These are phyloP conservation scores for Mycena galericulata DNA, from an alignment of 768 basidiomycete genomes.

Conservation along the genomic window DNA sequence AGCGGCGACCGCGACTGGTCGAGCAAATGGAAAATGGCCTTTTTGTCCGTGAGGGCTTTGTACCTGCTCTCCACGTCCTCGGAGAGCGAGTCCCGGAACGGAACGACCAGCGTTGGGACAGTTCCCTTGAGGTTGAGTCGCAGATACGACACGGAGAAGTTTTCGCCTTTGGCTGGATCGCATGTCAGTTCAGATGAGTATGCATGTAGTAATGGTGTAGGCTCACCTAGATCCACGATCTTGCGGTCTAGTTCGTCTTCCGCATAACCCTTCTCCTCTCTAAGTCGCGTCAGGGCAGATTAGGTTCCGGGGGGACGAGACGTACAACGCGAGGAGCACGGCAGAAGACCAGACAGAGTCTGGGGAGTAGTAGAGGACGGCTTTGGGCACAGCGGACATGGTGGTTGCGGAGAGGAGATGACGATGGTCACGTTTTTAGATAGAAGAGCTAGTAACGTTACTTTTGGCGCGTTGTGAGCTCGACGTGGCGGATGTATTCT, in stretches of 20 bases:
- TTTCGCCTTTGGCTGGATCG: conserved; percentile 78
- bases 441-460: no score
- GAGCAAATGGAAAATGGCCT: conserved; percentile 81
- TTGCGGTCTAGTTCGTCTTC: conserved; percentile 79
- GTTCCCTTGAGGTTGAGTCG: conserved; percentile 86
- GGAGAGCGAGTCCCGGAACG: conserved; percentile 76
- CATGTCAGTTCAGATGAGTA: no score
- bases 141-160: conserved; percentile 79
- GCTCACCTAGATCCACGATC: conserved; percentile 72
- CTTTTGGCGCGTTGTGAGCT: no score
- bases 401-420: conserved; percentile 30
- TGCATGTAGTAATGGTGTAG: no score
- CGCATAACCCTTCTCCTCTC: conserved; percentile 87
- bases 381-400: conserved; percentile 68
- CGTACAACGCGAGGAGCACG: conserved; percentile 72
- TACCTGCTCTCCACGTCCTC: conserved; percentile 82
- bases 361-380: conserved; percentile 80
- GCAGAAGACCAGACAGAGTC: conserved; percentile 72
- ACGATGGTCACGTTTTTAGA: conserved; percentile 16
- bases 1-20: conserved; percentile 82
- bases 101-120: conserved; percentile 88
- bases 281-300: conserved; percentile 37
- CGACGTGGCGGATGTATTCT: no score
- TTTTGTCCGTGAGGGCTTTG: conserved; percentile 81
- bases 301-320: neutral